Evolutionary conservation across 176 grass and related monocot species (phyloP).

Genomic region (Miscanthus lutarioriparius): DNA sequence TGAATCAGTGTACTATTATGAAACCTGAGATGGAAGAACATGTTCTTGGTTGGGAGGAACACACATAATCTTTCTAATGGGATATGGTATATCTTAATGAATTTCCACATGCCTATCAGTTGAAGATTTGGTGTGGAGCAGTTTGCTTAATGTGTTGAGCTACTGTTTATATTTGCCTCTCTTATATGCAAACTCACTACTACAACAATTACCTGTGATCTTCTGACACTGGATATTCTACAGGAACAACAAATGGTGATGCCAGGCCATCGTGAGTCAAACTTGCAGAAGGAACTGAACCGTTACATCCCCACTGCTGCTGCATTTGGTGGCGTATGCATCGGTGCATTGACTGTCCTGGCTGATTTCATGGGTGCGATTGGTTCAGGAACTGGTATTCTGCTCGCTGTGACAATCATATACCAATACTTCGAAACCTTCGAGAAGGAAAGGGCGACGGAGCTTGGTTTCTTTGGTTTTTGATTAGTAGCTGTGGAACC

Average conservation of each 20-base stretch:
- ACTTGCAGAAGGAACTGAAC: conserved; percentile 93
- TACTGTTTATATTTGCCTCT: conserved; percentile 2
- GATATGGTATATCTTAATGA: background rate
- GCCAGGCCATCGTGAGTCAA: conserved; percentile 92
- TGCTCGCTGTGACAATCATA: conserved; percentile 92
- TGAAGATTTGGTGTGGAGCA: background rate
- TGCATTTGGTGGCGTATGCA: conserved; percentile 92
- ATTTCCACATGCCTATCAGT: background rate
- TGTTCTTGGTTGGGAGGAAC: background rate
- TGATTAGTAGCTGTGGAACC: conserved; percentile 35
- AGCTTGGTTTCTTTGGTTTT: conserved; percentile 91
- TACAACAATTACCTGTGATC: background rate
- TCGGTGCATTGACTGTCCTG: conserved; percentile 87
- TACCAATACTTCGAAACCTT: conserved; percentile 97
- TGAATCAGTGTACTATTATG: background rate
- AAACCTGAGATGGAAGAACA: background rate
- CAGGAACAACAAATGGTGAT: conserved; percentile 99
- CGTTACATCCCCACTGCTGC: conserved; percentile 94
- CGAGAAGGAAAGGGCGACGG: conserved; percentile 89
- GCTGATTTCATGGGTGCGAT: conserved; percentile 98
- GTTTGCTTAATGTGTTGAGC: background rate
- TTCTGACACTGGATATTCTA: background rate
- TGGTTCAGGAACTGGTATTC: conserved; percentile 93
- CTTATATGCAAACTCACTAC: background rate
- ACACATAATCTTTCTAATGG: background rate